Evolutionary conservation across 495 filamentous ascomycete genomes (phyloP), one percentile per base, ranked within the genome.

Genomic region (Trypethelium eluteriae): DNA sequence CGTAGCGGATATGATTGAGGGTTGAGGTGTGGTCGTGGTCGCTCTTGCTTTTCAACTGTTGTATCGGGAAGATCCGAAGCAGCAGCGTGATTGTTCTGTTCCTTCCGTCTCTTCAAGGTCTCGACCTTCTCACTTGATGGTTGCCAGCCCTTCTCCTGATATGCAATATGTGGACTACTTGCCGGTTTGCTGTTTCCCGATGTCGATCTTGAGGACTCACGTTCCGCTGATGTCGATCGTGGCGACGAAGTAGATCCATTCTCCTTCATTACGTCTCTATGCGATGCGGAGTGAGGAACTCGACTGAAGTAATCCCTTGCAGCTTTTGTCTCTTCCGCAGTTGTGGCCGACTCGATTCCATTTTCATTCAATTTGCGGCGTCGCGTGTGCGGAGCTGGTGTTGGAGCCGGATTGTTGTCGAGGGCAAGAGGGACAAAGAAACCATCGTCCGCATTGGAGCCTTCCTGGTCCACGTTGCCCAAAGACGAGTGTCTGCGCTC

Each of bases 161-260:
- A 95, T 46, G 91, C 90, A 73, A 96, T 96, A 76, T 98, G 92
- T 41, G 92, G 90, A 7, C 90, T 73, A 96, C 95, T 76, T 97
- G 92, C 46, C 91, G 90, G 9, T 89, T 91, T 10, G 84, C 79
- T 74, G 81, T 49, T 80, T 81, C 70, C 77, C 80, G 67, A 65
- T 74, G 80, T 71, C 76, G 61, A 18, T 74, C 75, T 39, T 71
- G 72, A 68, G 32, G 36, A 71, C 68, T 68, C 70, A 59, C 75
- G 71, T 67, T 76, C 76, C 18, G 71, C 85, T 78, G 84, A 82
- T 6, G 78, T 76, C n/a, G 85, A 86, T 47, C 83, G 34, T 4
- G 53, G 80, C n/a, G 85, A 81, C 11, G 84, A 73, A 36, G 64
- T 65, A 69, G 78, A 57, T 69, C 76, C n/a, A 49, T 70, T 64